phyloP scores from a whole-genome alignment of 1,284 basidiomycete species.

The Trametes pubescens region DNA sequence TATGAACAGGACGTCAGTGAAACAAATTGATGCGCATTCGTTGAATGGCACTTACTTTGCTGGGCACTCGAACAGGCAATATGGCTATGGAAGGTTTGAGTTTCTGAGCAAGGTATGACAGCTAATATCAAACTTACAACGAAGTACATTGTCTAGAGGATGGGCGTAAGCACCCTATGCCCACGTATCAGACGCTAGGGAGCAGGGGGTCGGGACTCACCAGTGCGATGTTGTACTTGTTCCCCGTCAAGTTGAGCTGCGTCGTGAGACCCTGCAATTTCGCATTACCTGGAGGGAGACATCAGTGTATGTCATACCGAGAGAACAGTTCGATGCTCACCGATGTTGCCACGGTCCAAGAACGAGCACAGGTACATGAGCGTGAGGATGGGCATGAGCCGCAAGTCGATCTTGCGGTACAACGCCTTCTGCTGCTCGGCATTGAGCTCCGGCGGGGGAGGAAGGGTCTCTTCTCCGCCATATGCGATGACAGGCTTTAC shows the following conservation, averaged over 20 bases:
- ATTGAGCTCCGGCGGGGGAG: slow-evolving; percentile 57
- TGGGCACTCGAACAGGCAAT: slow-evolving; percentile 69
- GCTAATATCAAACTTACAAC: slow-evolving; percentile 52
- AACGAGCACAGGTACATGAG: slow-evolving; percentile 73
- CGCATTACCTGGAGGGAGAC: slow-evolving; percentile 60
- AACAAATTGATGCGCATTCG: too few species aligned
- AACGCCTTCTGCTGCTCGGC: slow-evolving; percentile 61
- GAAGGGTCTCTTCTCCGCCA: slow-evolving; percentile 44
- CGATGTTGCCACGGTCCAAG: slow-evolving; percentile 61
- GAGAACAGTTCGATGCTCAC: slow-evolving; percentile 7
- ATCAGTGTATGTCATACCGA: too few species aligned
- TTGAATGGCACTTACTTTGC: slow-evolving; percentile 53
- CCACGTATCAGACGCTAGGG: background rate
- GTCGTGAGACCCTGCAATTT: slow-evolving; percentile 65
- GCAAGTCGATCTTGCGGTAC: slow-evolving; percentile 70
- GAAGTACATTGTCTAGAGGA: slow-evolving; percentile 69
- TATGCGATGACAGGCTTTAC: slow-evolving; percentile 24
- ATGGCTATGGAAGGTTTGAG: slow-evolving; percentile 50
- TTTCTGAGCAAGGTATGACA: background rate
- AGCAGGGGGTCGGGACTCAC: slow-evolving; percentile 44
- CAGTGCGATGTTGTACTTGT: slow-evolving; percentile 71
- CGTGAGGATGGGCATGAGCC: slow-evolving; percentile 71
- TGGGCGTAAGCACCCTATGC: background rate
- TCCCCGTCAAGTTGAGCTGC: slow-evolving; percentile 62
- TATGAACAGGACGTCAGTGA: slow-evolving; percentile 9